These are phyloP conservation scores for Cenchrus americanus DNA, from an alignment of 176 grass and related monocot species.

Conservation along the genomic window DNA sequence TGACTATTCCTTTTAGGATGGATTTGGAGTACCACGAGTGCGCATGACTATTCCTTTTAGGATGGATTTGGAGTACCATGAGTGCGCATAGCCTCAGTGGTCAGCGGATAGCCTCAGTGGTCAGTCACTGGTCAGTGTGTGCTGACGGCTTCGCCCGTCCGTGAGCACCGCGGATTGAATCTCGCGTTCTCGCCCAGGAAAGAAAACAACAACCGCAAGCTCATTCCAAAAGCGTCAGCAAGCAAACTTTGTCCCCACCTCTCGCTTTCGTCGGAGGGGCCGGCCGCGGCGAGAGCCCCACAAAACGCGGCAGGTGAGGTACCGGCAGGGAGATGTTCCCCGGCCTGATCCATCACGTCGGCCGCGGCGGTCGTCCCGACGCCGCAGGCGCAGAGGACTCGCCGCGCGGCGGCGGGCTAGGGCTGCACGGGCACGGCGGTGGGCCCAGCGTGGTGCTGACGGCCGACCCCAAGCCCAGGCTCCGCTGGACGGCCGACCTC, in stretches of 20 bases:
- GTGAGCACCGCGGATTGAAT: constrained; percentile 24
- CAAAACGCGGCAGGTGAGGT: constrained; percentile 11
- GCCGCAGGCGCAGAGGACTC: constrained; percentile 7
- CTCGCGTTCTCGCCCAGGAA: background rate
- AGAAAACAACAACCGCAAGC: background rate
- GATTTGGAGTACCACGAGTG: no score
- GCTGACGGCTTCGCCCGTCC: background rate
- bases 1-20: no score
- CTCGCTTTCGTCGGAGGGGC: background rate
- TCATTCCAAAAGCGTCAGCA: background rate
- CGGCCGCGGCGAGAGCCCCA: no score
- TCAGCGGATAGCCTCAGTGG: no score
- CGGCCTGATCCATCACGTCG: constrained; percentile 26
- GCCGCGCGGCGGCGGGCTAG: background rate
- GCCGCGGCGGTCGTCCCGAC: background rate
- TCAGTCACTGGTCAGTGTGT: no score
- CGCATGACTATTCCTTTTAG: no score
- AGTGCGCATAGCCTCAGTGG: no score
- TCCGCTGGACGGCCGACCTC: constrained; percentile 75
- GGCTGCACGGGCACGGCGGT: constrained; percentile 22
- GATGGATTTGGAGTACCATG: no score
- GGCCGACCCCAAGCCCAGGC: constrained; percentile 69
- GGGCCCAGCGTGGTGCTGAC: constrained; percentile 65
- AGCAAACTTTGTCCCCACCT: background rate
- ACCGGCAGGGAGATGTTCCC: constrained; percentile 41